A percentile compares a stretch with the other conserved stretches of the same genome.
These are phyloP conservation scores for Rutstroemia sp. DNA, from an alignment of 2,329 filamentous ascomycete genomes.

Conservation along the genomic window DNA sequence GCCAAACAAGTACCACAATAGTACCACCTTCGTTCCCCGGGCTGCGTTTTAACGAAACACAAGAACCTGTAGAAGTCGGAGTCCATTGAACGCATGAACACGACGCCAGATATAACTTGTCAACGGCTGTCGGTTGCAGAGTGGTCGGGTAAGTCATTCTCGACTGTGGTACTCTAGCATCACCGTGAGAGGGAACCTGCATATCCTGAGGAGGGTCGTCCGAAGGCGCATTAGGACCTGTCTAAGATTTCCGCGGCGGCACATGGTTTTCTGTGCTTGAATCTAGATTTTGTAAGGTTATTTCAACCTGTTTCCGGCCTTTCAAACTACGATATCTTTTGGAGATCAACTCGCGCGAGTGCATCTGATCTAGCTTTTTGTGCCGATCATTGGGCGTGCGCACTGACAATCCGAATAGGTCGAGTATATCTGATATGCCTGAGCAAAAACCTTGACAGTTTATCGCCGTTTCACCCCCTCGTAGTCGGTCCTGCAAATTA, in stretches of 20 bases:
- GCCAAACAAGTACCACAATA: neutral
- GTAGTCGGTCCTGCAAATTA: neutral
- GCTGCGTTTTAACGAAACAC: neutral
- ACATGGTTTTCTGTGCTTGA: slow-evolving; percentile 1
- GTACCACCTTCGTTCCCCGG: neutral
- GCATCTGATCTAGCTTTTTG: slow-evolving; percentile 6
- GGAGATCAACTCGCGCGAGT: neutral
- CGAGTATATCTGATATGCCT: slow-evolving; percentile 24
- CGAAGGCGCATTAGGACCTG: neutral
- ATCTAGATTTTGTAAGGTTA: slow-evolving; percentile 10
- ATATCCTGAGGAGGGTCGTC: slow-evolving; percentile 13
- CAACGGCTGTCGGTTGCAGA: slow-evolving; percentile 20
- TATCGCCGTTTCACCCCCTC: slow-evolving; percentile 19
- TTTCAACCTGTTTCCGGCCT: neutral
- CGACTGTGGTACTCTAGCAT: slow-evolving; percentile 10
- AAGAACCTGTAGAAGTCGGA: slow-evolving; percentile 1
- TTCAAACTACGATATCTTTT: neutral
- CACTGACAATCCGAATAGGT: slow-evolving; percentile 19
- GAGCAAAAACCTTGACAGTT: too few species aligned
- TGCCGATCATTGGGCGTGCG: slow-evolving; percentile 9
- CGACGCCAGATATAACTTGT: slow-evolving; percentile 9
- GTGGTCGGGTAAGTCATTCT: slow-evolving; percentile 17
- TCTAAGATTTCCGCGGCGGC: neutral
- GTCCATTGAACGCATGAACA: slow-evolving; percentile 6
- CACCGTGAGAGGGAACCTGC: slow-evolving; percentile 13